Base-by-base conservation (phyloP, 1,284 basidiomycete species). In the Ceratobasidium sp. region DNA sequence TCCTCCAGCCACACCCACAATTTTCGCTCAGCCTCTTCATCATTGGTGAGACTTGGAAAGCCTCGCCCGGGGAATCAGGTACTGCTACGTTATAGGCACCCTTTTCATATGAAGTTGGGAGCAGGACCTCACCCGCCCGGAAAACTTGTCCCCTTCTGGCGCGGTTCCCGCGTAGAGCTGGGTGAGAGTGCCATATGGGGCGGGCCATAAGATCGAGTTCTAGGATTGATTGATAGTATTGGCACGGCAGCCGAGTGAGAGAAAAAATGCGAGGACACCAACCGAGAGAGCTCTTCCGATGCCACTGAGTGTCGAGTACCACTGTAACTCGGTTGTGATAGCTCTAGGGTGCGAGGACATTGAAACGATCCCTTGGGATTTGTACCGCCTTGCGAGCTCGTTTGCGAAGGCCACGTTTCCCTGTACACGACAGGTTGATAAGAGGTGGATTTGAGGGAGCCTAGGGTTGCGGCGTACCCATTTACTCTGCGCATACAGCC, bases 301-400 rank as follows among this genome's bases (percentile, higher is more conserved):
- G 0, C 48, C 38, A 9, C 64, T 25, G 25, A 58, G 30, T 5
- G 60, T 51, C n/a, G 28, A 3, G 53, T 82, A 75, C 21, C 80
- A 78, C n/a, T 61, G 66, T 9, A 82, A 64, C 6, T 69, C 79
- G 11, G 59, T 62, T 25, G 42, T 69, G 25, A 74, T 48, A 25
- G 53, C 59, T 3, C 76, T 70, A 9, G 82, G 82, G 70, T 83
- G 78, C 46, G 82, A 58, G 6, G 81, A 76, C 7, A 75, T 79
- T 0, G 81, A 80, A 11, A 82, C 75, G 28, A 83, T 78, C 0
- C 82, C 82, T 72, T 80, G 75, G 25, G 78, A 76, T 2, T 77
- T 77, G 64, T 81, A 83, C 38, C 81, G 76, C 36, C 79, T 77
- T 0, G 77, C 74, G 23, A 83, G 71, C 73, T 83, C 82, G 8